A percentile compares a stretch with the other conserved stretches of the same genome.
Evolutionary conservation across 1,284 basidiomycete species (phyloP).

Genomic region (Singerocomus rubriflavus): DNA sequence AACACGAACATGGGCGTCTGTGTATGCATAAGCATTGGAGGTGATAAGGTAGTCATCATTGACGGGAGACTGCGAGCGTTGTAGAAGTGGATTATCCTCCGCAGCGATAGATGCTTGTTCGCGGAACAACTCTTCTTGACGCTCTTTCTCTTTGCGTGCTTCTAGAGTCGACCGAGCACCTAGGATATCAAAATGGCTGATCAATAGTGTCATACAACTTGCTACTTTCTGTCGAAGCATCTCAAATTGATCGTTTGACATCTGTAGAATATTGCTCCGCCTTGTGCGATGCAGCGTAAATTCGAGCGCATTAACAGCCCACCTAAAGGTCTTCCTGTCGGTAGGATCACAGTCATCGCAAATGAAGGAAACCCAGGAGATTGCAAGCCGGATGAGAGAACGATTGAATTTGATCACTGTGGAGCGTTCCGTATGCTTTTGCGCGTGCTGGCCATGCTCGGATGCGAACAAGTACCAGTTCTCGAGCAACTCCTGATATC

Average conservation of each 20-base stretch:
- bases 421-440: conserved; percentile 80
- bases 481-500: conserved; percentile 86
- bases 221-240: conserved; percentile 91
- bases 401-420: conserved; percentile 77
- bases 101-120: conserved; percentile 52
- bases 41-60: conserved; percentile 37
- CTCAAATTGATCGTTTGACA: conserved; percentile 87
- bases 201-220: conserved; percentile 93
- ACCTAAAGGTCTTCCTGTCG: conserved; percentile 96
- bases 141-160: conserved; percentile 87
- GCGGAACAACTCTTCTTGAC: conserved; percentile 69
- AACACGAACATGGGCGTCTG: conserved; percentile 63
- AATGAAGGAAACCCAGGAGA: conserved; percentile 98
- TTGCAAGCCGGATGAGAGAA: conserved; percentile 82
- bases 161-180: conserved; percentile 88
- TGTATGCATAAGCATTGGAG: conserved; percentile 42
- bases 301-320: conserved; percentile 96
- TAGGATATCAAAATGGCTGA: conserved; percentile 97
- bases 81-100: conserved; percentile 51
- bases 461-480: conserved; percentile 98
- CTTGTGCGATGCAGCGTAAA: conserved; percentile 90
- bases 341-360: conserved; percentile 97
- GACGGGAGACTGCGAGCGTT: conserved; percentile 31
- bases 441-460: conserved; percentile 86
- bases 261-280: conserved; percentile 87